These are phyloP conservation scores for Mycena galopus DNA, from an alignment of 768 basidiomycete species.

Conservation along the genomic window DNA sequence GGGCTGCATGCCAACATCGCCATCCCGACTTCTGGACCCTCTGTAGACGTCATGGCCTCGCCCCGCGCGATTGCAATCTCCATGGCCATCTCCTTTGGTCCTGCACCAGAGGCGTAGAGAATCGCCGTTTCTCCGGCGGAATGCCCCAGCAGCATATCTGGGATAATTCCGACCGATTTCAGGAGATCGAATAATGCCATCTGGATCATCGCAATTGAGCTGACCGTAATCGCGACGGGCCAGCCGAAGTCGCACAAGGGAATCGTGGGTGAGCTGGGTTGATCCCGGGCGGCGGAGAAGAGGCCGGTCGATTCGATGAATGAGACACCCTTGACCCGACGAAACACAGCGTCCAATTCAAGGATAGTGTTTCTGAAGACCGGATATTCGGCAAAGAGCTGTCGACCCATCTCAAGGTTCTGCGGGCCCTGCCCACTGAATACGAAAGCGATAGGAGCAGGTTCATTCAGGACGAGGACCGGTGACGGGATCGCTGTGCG, in stretches of 20 bases:
- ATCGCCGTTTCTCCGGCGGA: slow-evolving; percentile 52
- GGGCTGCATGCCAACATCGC: neutral
- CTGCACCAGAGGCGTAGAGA: slow-evolving; percentile 50
- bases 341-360: slow-evolving; percentile 44
- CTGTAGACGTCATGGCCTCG: slow-evolving; percentile 40
- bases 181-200: slow-evolving; percentile 49
- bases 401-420: slow-evolving; percentile 49
- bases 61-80: slow-evolving; percentile 50
- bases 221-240: slow-evolving; percentile 42
- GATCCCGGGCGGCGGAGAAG: too few relatives aligned
- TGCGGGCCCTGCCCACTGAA: slow-evolving; percentile 53
- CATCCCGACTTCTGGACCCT: slow-evolving; percentile 28
- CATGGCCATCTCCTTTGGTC: slow-evolving; percentile 43
- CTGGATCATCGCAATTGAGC: slow-evolving; percentile 48
- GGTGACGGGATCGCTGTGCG: slow-evolving; percentile 26
- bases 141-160: slow-evolving; percentile 47
- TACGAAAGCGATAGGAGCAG: slow-evolving; percentile 44
- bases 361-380: slow-evolving; percentile 46
- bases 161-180: slow-evolving; percentile 38
- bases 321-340: slow-evolving; percentile 38
- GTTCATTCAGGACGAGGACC: slow-evolving; percentile 24
- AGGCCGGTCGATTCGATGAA: slow-evolving; percentile 45
- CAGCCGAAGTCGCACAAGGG: neutral
- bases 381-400: slow-evolving; percentile 41
- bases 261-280: neutral